Conservation (phyloP, 2,329 filamentous ascomycete species). For the Alternaria alternata region DNA sequence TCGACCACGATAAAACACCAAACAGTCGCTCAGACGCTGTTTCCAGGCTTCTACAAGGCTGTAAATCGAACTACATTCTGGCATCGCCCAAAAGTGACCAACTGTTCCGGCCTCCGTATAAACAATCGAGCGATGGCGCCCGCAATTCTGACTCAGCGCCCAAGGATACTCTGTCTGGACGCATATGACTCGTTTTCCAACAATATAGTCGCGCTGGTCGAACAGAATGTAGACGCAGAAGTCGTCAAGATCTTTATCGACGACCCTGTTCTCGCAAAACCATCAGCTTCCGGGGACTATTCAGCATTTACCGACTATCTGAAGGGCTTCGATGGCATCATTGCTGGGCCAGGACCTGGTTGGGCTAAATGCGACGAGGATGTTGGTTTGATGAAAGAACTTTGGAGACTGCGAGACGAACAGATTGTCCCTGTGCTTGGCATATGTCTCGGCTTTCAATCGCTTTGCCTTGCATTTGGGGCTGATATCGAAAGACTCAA, state of each 20-base stretch:
- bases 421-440: conserved; percentile 79
- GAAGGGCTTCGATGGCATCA: conserved; percentile 78
- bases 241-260: conserved; percentile 78
- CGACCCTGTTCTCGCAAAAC: conserved; percentile 34
- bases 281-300: conserved; percentile 4
- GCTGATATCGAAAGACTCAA: conserved; percentile 70
- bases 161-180: conserved; percentile 83
- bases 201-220: conserved; percentile 86
- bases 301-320: conserved; percentile 57
- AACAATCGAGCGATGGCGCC: conserved; percentile 35
- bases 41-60: neutral
- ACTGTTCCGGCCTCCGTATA: neutral
- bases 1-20: conserved; percentile 3
- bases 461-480: conserved; percentile 73
- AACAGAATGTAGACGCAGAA: conserved; percentile 71
- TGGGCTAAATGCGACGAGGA: conserved; percentile 76
- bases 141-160: conserved; percentile 32
- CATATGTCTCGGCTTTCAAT: conserved; percentile 90
- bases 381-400: conserved; percentile 78
- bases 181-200: conserved; percentile 97
- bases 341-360: conserved; percentile 91
- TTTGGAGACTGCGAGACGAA: conserved; percentile 73
- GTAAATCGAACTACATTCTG: neutral
- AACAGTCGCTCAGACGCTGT: neutral
- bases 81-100: neutral